These are phyloP conservation scores for Stipa capillata DNA, from an alignment of 176 grass and related monocot species.

Conservation along the genomic window DNA sequence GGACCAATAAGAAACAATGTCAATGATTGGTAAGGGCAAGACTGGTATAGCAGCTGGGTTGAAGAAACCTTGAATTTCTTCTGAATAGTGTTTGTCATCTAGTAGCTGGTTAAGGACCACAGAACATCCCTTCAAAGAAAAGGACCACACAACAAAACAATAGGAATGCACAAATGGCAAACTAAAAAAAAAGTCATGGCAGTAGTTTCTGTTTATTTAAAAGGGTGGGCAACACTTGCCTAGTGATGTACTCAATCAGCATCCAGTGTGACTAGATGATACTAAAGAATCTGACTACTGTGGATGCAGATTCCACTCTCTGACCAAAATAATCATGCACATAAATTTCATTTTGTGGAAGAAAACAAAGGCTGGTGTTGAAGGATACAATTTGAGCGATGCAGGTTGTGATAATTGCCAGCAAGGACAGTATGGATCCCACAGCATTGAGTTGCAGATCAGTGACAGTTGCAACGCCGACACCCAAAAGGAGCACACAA, in stretches of 20 bases:
- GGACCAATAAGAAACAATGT: constrained; percentile 81
- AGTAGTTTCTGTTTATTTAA: neutral
- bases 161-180: neutral
- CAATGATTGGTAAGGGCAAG: constrained; percentile 92
- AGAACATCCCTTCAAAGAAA: too few species aligned
- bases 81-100: constrained; percentile 99
- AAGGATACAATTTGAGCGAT: constrained; percentile 99
- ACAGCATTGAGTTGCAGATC: constrained; percentile 95
- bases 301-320: neutral
- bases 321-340: neutral
- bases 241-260: too few species aligned
- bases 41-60: constrained; percentile 94
- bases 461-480: constrained; percentile 97
- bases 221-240: too few species aligned
- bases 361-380: constrained; percentile 11
- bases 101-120: constrained; percentile 28
- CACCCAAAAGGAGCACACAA: constrained; percentile 85
- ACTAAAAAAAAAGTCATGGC: neutral
- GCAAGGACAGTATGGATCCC: constrained; percentile 87
- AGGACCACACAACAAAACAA: neutral
- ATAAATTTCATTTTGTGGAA: neutral
- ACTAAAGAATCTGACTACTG: neutral
- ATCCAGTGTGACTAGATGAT: neutral
- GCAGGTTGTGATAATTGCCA: constrained; percentile 94
- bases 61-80: constrained; percentile 99